Percentiles rank a stretch among this genome's conserved stretches.
phyloP scores from a whole-genome alignment of 768 basidiomycete species.

The Termitomyces heimii region DNA sequence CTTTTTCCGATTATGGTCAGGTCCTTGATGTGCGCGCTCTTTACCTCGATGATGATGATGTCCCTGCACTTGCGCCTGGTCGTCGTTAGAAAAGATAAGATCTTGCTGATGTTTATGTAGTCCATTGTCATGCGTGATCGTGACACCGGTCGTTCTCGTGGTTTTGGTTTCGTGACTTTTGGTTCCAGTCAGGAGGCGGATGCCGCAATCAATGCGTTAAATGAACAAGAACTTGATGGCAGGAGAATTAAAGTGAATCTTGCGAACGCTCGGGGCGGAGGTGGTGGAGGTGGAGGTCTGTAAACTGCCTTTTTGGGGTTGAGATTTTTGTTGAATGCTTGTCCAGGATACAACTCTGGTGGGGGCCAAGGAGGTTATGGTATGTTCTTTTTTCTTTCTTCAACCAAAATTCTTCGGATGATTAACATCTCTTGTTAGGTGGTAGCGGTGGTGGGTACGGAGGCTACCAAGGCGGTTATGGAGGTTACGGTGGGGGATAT shows the following conservation, averaged over 20 bases:
- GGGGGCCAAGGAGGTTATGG: conserved; percentile 14
- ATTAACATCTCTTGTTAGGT: not conserved
- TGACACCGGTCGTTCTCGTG: conserved; percentile 94
- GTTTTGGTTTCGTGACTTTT: conserved; percentile 95
- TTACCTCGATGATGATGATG: conserved; percentile 14
- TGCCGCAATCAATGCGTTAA: conserved; percentile 66
- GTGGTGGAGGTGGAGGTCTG: conserved; percentile 43
- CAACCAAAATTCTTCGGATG: not conserved
- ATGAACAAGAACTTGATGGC: conserved; percentile 93
- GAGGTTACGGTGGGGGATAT: conserved; percentile 5
- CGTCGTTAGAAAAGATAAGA: conserved; percentile 25
- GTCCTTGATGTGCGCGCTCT: conserved; percentile 85
- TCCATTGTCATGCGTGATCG: conserved; percentile 98
- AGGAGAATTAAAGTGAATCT: conserved; percentile 87
- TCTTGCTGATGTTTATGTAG: conserved; percentile 46
- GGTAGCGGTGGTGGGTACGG: not conserved
- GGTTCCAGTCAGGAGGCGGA: conserved; percentile 58
- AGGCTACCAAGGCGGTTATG: not conserved
- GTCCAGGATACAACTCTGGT: conserved; percentile 14
- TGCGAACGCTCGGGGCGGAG: conserved; percentile 61
- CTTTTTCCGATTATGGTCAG: conserved; percentile 76
- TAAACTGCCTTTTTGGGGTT: not conserved
- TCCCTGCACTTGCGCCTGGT: conserved; percentile 15
- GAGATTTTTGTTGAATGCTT: not conserved
- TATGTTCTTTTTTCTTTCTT: not conserved